A percentile compares a stretch with the other conserved stretches of the same genome.
Evolutionary conservation across 2,329 filamentous ascomycete species (phyloP).

Genomic region (Trichoderma endophyticum): DNA sequence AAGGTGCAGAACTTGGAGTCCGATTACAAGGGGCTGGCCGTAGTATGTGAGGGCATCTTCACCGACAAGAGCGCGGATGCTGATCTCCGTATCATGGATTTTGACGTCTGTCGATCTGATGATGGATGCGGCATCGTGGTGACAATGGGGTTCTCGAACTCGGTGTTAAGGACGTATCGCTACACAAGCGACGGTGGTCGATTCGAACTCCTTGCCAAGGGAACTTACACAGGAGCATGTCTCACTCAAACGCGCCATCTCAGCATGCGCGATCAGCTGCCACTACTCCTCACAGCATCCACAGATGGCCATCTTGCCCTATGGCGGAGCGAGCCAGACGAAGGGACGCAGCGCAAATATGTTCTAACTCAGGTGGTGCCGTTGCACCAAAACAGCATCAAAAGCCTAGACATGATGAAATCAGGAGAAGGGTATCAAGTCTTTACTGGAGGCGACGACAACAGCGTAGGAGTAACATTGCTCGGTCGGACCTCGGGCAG

Average conservation of each 20-base stretch:
- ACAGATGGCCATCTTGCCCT: conserved; percentile 71
- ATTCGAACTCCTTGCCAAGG: conserved; percentile 51
- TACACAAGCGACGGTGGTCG: conserved; percentile 39
- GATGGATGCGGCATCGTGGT: conserved; percentile 49
- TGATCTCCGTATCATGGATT: conserved; percentile 79
- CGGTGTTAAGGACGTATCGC: conserved; percentile 61
- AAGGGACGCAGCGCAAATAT: conserved; percentile 22
- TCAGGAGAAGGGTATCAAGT: conserved; percentile 45
- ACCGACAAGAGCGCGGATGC: conserved; percentile 48
- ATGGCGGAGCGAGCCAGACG: conserved; percentile 28
- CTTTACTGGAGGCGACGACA: conserved; percentile 84
- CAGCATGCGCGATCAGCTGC: conserved; percentile 23
- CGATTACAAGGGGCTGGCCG: conserved; percentile 47
- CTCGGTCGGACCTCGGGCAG: conserved; percentile 24
- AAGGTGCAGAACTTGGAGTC: conserved; percentile 55
- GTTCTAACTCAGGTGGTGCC: conserved; percentile 35
- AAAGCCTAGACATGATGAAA: conserved; percentile 52
- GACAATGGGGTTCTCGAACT: conserved; percentile 79
- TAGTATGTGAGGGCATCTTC: conserved; percentile 55
- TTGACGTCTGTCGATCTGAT: conserved; percentile 52
- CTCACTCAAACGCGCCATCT: conserved; percentile 63
- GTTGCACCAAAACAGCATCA: conserved; percentile 80
- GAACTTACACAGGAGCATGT: conserved; percentile 68
- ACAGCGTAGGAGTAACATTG: conserved; percentile 62
- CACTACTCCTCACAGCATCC: conserved; percentile 62